Conservation (phyloP, 2,329 filamentous ascomycete species). For the Aspergillus glaucus region DNA sequence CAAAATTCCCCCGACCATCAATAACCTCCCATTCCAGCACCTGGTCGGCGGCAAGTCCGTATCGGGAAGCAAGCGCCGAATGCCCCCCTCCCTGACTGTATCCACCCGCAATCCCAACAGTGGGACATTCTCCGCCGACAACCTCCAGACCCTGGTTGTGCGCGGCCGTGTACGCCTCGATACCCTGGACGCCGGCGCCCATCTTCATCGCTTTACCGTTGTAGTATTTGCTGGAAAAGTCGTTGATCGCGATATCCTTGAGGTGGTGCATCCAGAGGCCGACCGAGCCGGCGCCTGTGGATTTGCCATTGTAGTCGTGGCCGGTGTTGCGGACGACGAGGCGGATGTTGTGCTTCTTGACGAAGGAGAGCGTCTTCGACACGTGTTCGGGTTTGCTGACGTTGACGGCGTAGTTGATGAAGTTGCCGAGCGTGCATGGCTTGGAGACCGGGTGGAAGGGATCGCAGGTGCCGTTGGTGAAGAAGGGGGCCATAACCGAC, state of each 20-base stretch:
- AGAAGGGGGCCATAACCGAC: slow-evolving; percentile 36
- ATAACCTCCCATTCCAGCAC: slow-evolving; percentile 53
- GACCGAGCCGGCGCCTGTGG: slow-evolving; percentile 52
- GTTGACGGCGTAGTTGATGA: slow-evolving; percentile 31
- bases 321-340: slow-evolving; percentile 42
- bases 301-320: slow-evolving; percentile 47
- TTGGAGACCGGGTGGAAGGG: slow-evolving; percentile 31
- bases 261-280: slow-evolving; percentile 29
- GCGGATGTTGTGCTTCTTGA: slow-evolving; percentile 44
- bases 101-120: slow-evolving; percentile 55
- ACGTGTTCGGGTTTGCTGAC: slow-evolving; percentile 21
- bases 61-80: slow-evolving; percentile 46
- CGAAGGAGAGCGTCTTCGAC: slow-evolving; percentile 31
- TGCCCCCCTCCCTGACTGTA: slow-evolving; percentile 58
- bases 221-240: slow-evolving; percentile 40
- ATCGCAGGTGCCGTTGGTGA: slow-evolving; percentile 36
- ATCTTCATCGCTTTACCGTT: slow-evolving; percentile 48
- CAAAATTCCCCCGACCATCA: slow-evolving; percentile 44
- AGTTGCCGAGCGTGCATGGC: slow-evolving; percentile 24
- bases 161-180: slow-evolving; percentile 43
- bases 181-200: slow-evolving; percentile 50
- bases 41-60: slow-evolving; percentile 56
- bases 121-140: slow-evolving; percentile 50
- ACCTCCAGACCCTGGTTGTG: slow-evolving; percentile 43
- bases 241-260: slow-evolving; percentile 20